These are phyloP conservation scores for Astrothelium subdiscretum DNA, from an alignment of 495 filamentous ascomycete species.

Conservation along the genomic window DNA sequence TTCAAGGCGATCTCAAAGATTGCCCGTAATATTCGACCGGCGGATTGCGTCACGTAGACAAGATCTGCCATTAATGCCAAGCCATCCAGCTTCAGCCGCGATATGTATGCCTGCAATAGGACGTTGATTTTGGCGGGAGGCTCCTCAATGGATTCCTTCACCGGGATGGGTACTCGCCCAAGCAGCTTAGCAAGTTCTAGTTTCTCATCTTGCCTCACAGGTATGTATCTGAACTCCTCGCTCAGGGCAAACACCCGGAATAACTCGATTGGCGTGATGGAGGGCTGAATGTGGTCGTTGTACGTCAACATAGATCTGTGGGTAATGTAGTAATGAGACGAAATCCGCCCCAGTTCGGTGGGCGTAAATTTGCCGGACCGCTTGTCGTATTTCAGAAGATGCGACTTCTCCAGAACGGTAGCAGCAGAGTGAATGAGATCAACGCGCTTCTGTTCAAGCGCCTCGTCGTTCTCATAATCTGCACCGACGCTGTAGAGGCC, in stretches of 20 bases:
- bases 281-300: constrained; percentile 88
- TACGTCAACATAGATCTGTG: constrained; percentile 94
- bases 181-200: constrained; percentile 88
- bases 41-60: constrained; percentile 97
- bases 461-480: constrained; percentile 86
- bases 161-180: constrained; percentile 80
- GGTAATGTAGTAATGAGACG: constrained; percentile 97
- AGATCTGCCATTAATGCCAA: constrained; percentile 95
- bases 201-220: constrained; percentile 94
- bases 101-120: constrained; percentile 94
- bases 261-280: constrained; percentile 80
- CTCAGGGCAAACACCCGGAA: constrained; percentile 97
- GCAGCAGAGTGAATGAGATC: constrained; percentile 94
- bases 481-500: constrained; percentile 91
- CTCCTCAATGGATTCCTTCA: constrained; percentile 96
- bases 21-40: constrained; percentile 86
- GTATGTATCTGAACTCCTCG: constrained; percentile 98
- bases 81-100: constrained; percentile 84
- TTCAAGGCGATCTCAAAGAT: constrained; percentile 94
- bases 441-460: constrained; percentile 89
- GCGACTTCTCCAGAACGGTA: constrained; percentile 72
- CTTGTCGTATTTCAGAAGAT: constrained; percentile 89
- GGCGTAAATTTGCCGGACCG: constrained; percentile 78
- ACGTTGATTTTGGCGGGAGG: constrained; percentile 98
- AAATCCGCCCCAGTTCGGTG: constrained; percentile 88